These are phyloP conservation scores for Cyclotella choctawhatcheeana DNA, from an alignment of 108 stramenopile genomes.

Conservation along the genomic window DNA sequence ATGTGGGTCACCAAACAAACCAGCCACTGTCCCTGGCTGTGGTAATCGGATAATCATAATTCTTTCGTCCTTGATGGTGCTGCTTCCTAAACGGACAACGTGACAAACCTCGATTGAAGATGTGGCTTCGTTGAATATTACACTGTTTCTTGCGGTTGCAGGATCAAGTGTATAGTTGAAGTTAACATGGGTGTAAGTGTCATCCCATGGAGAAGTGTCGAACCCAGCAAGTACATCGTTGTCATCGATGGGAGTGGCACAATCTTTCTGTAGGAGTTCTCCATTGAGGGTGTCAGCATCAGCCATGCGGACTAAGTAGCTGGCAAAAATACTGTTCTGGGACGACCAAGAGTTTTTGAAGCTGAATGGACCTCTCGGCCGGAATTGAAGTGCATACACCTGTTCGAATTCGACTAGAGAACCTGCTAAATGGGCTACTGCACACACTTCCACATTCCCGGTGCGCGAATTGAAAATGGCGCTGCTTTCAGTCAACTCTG, in stretches of 20 bases:
- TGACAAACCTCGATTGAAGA: conserved; percentile 2
- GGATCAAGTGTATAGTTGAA: conserved; percentile 6
- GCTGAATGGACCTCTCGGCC: background rate
- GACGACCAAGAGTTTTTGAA: background rate
- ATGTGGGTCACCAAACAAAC: conserved; percentile 26
- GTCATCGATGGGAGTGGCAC: background rate
- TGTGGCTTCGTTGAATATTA: background rate
- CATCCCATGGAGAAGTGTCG: background rate
- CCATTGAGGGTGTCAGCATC: background rate
- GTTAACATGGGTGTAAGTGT: background rate
- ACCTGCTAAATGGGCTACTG: background rate
- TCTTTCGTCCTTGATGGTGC: background rate
- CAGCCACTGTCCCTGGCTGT: background rate
- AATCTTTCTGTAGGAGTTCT: conserved; percentile 1
- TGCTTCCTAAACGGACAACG: background rate
- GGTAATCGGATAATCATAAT: background rate
- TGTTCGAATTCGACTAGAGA: background rate
- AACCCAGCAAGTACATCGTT: background rate
- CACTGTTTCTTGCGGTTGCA: conserved; percentile 4
- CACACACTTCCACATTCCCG: background rate
- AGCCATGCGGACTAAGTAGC: background rate
- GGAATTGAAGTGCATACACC: background rate
- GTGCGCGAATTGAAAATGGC: background rate
- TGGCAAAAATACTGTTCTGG: background rate
- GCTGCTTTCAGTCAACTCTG: background rate